Evolutionary conservation across 2,329 filamentous ascomycete species (phyloP).

Genomic region (Aspergillus fructus): DNA sequence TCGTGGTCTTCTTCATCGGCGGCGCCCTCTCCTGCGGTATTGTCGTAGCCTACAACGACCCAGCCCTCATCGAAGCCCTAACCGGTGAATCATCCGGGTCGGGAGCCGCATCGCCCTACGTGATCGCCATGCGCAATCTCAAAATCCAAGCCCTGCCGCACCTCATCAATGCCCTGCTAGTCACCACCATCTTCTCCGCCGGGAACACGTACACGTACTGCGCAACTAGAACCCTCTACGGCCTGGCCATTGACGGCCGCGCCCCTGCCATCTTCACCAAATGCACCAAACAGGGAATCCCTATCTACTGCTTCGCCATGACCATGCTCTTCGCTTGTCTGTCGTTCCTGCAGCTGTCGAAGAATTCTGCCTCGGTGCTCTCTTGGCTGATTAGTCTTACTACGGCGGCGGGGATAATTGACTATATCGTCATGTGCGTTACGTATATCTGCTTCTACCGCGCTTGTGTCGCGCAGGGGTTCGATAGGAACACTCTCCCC

Average conservation of each 20-base stretch:
- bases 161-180: slow-evolving; percentile 57
- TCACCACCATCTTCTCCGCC: slow-evolving; percentile 57
- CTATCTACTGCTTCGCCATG: slow-evolving; percentile 50
- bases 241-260: slow-evolving; percentile 53
- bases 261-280: slow-evolving; percentile 57
- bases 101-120: slow-evolving; percentile 61
- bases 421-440: neutral
- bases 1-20: slow-evolving; percentile 70
- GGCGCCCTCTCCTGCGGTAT: slow-evolving; percentile 68
- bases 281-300: slow-evolving; percentile 61
- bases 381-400: neutral
- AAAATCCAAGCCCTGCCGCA: slow-evolving; percentile 55
- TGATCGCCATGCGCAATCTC: slow-evolving; percentile 61
- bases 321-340: neutral
- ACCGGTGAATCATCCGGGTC: neutral
- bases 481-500: neutral
- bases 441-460: neutral
- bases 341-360: neutral
- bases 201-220: slow-evolving; percentile 58
- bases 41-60: slow-evolving; percentile 60
- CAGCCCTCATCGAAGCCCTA: neutral
- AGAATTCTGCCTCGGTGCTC: neutral
- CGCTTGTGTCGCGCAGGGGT: neutral
- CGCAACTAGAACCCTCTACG: slow-evolving; percentile 53
- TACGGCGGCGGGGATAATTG: neutral